phyloP scores from a whole-genome alignment of 805 yeast genomes.

The Starmerella stellata region DNA sequence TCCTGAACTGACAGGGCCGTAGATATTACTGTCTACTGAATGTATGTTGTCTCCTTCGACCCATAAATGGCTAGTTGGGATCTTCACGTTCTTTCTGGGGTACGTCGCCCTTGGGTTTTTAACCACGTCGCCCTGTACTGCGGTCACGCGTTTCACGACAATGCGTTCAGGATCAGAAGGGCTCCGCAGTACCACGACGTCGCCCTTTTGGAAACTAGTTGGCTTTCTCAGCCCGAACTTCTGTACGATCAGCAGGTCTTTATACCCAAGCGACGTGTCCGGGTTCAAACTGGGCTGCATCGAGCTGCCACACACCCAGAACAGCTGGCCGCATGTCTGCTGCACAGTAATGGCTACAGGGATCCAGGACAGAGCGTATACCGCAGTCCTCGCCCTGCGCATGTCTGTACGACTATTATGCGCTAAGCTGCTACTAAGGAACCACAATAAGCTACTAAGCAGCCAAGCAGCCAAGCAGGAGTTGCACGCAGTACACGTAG shows the following conservation, averaged over 20 bases:
- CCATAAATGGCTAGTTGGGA: slow-evolving; percentile 79
- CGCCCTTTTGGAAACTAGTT: slow-evolving; percentile 37
- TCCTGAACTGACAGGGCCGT: slow-evolving; percentile 76
- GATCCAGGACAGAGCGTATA: slow-evolving; percentile 45
- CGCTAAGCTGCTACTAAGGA: too few relatives aligned
- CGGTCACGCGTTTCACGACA: slow-evolving; percentile 67
- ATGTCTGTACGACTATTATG: too few relatives aligned
- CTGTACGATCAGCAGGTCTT: slow-evolving; percentile 39
- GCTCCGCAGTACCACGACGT: slow-evolving; percentile 58
- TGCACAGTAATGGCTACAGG: slow-evolving; percentile 57
- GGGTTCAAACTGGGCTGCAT: slow-evolving; percentile 87
- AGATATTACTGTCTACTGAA: slow-evolving; percentile 67
- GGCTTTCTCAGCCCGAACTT: slow-evolving; percentile 39
- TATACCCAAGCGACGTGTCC: slow-evolving; percentile 27
- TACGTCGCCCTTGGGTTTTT: slow-evolving; percentile 34
- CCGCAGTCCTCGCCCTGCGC: slow-evolving; percentile 6
- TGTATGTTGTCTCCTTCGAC: slow-evolving; percentile 78
- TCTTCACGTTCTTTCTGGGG: slow-evolving; percentile 38
- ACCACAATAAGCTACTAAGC: too few relatives aligned
- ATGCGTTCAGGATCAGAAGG: slow-evolving; percentile 63
- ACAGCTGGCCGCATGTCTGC: slow-evolving; percentile 56
- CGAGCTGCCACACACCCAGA: slow-evolving; percentile 59
- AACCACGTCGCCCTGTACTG: slow-evolving; percentile 51
- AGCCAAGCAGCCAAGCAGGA: too few relatives aligned
- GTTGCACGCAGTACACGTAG: too few relatives aligned